Evolutionary conservation across 2,329 filamentous ascomycete species (phyloP).

Genomic region (Claviceps digitariae): DNA sequence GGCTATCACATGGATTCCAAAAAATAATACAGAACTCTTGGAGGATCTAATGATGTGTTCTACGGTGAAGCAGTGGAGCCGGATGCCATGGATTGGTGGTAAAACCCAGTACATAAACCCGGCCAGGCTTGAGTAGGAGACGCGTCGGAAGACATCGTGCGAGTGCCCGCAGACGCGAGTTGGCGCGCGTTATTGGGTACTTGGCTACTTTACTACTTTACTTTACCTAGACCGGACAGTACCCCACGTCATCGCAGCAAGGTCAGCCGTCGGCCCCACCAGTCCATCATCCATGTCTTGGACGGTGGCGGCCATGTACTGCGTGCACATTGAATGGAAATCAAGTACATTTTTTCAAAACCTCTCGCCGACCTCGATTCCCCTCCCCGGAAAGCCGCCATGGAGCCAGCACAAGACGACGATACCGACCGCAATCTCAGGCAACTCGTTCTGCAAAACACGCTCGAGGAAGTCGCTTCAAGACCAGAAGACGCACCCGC

Average conservation of each 20-base stretch:
- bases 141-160: background rate
- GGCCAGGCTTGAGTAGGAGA: background rate
- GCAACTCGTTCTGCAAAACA: slow-evolving; percentile 28
- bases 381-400: background rate
- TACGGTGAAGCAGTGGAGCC: background rate
- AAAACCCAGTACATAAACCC: too few species aligned
- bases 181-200: too few species aligned
- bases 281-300: background rate
- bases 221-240: too few species aligned
- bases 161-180: background rate
- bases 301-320: too few species aligned
- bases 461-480: slow-evolving; percentile 27
- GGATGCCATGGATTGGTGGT: background rate
- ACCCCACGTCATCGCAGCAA: too few species aligned
- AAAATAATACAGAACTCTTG: background rate
- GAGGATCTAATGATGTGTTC: background rate
- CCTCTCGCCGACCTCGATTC: too few species aligned
- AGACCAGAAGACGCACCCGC: slow-evolving; percentile 10
- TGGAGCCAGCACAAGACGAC: background rate
- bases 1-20: background rate
- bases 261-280: too few species aligned
- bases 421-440: slow-evolving; percentile 22
- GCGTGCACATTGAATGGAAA: too few species aligned
- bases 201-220: too few species aligned
- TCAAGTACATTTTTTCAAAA: too few species aligned